phyloP scores from a whole-genome alignment of 441 rosid genomes.

The Pelargonium cotyledonis region DNA sequence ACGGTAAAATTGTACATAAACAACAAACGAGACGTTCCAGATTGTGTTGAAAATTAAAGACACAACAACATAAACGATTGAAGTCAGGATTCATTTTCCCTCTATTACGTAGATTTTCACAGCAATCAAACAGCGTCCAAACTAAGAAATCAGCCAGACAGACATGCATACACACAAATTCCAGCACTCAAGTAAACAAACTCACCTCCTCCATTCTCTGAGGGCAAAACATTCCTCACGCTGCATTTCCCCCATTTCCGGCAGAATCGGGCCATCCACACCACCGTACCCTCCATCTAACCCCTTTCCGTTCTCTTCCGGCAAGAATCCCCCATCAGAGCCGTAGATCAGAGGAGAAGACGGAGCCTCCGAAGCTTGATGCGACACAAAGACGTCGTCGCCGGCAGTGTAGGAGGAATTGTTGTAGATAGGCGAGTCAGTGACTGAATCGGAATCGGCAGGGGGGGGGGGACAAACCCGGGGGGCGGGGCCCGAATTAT shows the following conservation, averaged over 20 bases:
- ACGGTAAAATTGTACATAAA: neutral
- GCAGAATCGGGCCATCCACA: conserved; percentile 51
- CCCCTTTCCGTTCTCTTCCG: conserved; percentile 26
- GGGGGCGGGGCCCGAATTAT: conserved; percentile 16
- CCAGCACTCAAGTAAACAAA: neutral
- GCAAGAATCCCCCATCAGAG: neutral
- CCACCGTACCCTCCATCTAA: conserved; percentile 41
- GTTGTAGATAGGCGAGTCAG: conserved; percentile 15
- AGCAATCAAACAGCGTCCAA: neutral
- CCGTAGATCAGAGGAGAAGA: conserved; percentile 28
- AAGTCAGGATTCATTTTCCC: neutral
- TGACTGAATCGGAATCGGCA: conserved; percentile 23
- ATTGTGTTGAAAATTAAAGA: neutral
- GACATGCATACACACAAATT: neutral
- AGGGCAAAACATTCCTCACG: conserved; percentile 59
- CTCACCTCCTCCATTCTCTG: conserved; percentile 73
- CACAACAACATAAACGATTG: neutral
- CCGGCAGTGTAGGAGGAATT: neutral
- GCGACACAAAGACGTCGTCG: conserved; percentile 33
- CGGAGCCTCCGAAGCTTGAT: conserved; percentile 6
- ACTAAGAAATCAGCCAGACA: conserved; percentile 3
- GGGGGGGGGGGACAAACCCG: conserved; percentile 20
- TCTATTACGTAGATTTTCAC: neutral
- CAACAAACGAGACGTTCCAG: neutral
- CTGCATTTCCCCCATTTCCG: conserved; percentile 49